phyloP scores from a whole-genome alignment of 2,329 filamentous ascomycete genomes.

The Aureobasidium melanogenum region DNA sequence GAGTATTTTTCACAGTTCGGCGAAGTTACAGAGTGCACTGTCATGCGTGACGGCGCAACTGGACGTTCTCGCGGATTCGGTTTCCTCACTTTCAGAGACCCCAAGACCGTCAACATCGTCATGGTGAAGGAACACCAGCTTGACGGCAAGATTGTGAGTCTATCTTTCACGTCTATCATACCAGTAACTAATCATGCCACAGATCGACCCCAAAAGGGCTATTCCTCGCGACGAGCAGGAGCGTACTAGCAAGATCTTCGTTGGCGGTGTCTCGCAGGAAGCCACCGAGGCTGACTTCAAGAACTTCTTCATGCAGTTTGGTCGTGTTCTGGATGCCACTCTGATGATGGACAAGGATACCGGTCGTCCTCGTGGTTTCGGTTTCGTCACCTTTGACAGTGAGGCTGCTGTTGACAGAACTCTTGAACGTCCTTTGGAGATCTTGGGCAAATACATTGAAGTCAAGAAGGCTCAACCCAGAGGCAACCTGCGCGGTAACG shows the following conservation, averaged over 20 bases:
- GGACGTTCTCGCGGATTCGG: slow-evolving; percentile 93
- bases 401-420: slow-evolving; percentile 91
- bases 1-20: slow-evolving; percentile 98
- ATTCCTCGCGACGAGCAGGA: slow-evolving; percentile 98
- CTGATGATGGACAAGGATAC: slow-evolving; percentile 99
- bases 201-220: slow-evolving; percentile 97
- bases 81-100: slow-evolving; percentile 95
- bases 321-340: slow-evolving; percentile 90
- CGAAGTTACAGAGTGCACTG: slow-evolving; percentile 93
- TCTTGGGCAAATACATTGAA: slow-evolving; percentile 92
- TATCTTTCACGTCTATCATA: background rate
- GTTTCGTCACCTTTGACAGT: slow-evolving; percentile 96
- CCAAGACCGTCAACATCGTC: slow-evolving; percentile 95
- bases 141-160: slow-evolving; percentile 91
- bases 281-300: slow-evolving; percentile 94
- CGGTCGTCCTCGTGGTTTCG: slow-evolving; percentile 89
- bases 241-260: slow-evolving; percentile 97
- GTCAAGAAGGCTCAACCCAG: slow-evolving; percentile 96
- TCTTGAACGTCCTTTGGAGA: slow-evolving; percentile 74
- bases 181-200: background rate
- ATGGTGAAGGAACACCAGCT: slow-evolving; percentile 99
- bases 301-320: slow-evolving; percentile 94
- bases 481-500: slow-evolving; percentile 87
- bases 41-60: slow-evolving; percentile 95
- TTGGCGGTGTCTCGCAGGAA: slow-evolving; percentile 94